Base-by-base conservation (phyloP, 2,329 filamentous ascomycete species). In the Ceratocystis harringtonii region DNA sequence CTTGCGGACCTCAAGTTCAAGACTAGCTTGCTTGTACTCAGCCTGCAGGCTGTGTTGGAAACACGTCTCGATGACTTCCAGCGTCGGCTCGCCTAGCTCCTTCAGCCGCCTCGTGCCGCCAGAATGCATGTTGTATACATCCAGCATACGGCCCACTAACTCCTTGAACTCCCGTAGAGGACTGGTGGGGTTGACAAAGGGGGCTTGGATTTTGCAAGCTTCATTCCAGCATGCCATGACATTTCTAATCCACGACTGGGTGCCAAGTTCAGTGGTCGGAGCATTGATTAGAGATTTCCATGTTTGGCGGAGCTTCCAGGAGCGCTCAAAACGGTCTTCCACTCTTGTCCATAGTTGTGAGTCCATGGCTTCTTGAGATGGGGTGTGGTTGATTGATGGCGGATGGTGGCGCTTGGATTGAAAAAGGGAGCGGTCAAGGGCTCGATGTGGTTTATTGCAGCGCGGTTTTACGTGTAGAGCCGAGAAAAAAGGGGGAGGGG, bases 161-260 rank as follows among this genome's bases (percentile, higher is more conserved):
- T 62, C 58, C 70, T 87, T 88, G 63, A 80, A 80, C 71, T 86
- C 84, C 0, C 68, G 70, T n/a, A 71, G 73, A 45, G 78, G 72
- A 12, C 78, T 75, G 22, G 80, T 77, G 8, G 66, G 66, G 12
- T 67, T 50, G 36, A 50, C 44, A 25, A 67, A 67, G 1, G 66
- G 66, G 4, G 63, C 66, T 8, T 57, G 61, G 17, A 67, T 25
- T 28, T 58, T 32, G 10, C 17, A 25, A 41, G 62, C 66, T 36
- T 57, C 58, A 22, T 62, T 61, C 66, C 66, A 67, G 57, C 63
- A 64, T 7, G 41, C 28, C n/a, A 67, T 58, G 2, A 67, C 66
- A 22, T 61, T 30, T 5, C 12, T 10, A 32, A 67, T 32, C 66
- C 66, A 67, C 45, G 44, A n/a, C 30, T 44, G 25, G 10, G 63